Conservation (phyloP, 2,329 filamentous ascomycete species). For the Fulvia fulva region DNA sequence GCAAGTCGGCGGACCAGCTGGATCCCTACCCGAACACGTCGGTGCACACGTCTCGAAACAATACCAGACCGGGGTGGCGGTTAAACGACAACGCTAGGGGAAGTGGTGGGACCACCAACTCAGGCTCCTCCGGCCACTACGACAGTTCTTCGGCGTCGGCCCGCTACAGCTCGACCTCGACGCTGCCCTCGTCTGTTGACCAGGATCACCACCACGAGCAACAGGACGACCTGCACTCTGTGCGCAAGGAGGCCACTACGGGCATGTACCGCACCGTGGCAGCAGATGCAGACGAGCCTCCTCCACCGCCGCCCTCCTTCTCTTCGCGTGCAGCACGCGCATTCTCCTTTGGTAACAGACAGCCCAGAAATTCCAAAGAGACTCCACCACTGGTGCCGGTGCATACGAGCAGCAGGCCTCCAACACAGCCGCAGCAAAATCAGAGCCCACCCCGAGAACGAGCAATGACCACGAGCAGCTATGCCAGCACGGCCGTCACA, state of each 20-base stretch:
- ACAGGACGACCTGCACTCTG: conserved; percentile 33
- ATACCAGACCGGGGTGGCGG: conserved; percentile 19
- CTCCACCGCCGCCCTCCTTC: conserved; percentile 34
- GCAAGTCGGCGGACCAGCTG: conserved; percentile 34
- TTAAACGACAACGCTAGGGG: conserved; percentile 38
- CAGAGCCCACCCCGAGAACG: conserved; percentile 38
- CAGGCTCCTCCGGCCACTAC: conserved; percentile 43
- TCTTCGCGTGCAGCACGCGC: conserved; percentile 46
- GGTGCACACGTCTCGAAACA: conserved; percentile 13
- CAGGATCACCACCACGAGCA: conserved; percentile 32
- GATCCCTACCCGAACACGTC: conserved; percentile 19
- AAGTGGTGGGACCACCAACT: conserved; percentile 48
- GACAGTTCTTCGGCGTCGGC: conserved; percentile 43
- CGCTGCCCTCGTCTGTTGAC: conserved; percentile 54
- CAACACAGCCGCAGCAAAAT: conserved; percentile 3
- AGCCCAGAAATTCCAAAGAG: conserved; percentile 24
- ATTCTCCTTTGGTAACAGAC: conserved; percentile 49
- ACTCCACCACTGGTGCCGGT: conserved; percentile 20
- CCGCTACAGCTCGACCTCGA: conserved; percentile 53
- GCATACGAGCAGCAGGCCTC: background rate
- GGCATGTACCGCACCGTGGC: conserved; percentile 41
- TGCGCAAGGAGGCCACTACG: conserved; percentile 36
- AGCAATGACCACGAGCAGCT: conserved; percentile 37
- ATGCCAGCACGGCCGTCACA: conserved; percentile 40
- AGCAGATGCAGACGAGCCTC: conserved; percentile 31